Percentiles rank a stretch among this genome's conserved stretches.
These are phyloP conservation scores for Rhynchosporium agropyri DNA, from an alignment of 2,329 filamentous ascomycete genomes.

Conservation along the genomic window DNA sequence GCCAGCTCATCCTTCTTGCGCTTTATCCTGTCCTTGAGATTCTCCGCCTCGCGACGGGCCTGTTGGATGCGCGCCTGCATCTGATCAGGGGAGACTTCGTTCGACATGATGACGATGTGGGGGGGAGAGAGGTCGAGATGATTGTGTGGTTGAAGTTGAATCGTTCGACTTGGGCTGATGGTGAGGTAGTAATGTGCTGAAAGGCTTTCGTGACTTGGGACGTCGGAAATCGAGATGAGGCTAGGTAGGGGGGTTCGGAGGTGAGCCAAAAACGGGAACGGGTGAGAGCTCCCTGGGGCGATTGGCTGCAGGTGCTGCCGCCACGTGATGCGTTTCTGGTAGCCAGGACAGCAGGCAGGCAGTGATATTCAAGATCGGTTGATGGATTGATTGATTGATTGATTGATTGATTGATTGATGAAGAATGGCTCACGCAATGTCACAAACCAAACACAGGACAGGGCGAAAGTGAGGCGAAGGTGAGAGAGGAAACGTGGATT, in stretches of 20 bases:
- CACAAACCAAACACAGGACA: not conserved
- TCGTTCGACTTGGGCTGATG: not conserved
- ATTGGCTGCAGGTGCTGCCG: slow-evolving; percentile 16
- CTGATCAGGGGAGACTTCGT: slow-evolving; percentile 69
- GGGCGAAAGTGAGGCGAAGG: not conserved
- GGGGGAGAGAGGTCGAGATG: slow-evolving; percentile 25
- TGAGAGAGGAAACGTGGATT: not conserved
- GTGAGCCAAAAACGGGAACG: slow-evolving; percentile 33
- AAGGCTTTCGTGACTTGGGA: slow-evolving; percentile 15
- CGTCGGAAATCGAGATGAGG: slow-evolving; percentile 25
- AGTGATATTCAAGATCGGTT: not conserved
- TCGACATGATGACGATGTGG: slow-evolving; percentile 42
- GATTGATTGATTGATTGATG: slow-evolving; percentile 1
- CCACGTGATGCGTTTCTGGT: not conserved
- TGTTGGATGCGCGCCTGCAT: slow-evolving; percentile 94
- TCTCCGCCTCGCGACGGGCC: slow-evolving; percentile 95
- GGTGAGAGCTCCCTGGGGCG: slow-evolving; percentile 36
- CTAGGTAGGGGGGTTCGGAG: slow-evolving; percentile 27
- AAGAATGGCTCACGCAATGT: slow-evolving; percentile 6
- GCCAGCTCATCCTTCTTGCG: slow-evolving; percentile 99
- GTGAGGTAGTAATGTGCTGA: too few species aligned
- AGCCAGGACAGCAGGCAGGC: not conserved
- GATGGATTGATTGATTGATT: slow-evolving; percentile 16
- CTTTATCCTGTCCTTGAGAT: slow-evolving; percentile 98
- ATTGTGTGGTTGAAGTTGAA: slow-evolving; percentile 12